A percentile compares a stretch with the other conserved stretches of the same genome.
Conservation (phyloP, 1,284 basidiomycete species). For the Fistulinella cinereoalba region DNA sequence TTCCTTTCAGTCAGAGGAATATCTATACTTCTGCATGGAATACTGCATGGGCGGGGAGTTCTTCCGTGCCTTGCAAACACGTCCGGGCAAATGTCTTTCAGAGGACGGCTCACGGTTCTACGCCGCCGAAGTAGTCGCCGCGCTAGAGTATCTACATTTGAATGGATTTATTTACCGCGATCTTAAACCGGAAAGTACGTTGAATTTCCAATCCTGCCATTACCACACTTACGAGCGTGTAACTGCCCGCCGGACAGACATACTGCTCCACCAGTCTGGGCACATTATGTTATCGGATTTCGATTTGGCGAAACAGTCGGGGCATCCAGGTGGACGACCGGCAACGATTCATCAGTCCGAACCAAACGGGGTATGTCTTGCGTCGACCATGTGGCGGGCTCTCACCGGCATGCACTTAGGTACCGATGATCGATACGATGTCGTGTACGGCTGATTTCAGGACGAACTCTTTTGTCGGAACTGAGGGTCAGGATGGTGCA, state of each 20-base stretch:
- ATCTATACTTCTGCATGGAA: conserved; percentile 97
- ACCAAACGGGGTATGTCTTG: conserved; percentile 72
- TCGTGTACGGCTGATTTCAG: conserved; percentile 97
- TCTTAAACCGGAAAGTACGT: conserved; percentile 97
- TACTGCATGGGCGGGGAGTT: conserved; percentile 99
- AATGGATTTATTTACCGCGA: conserved; percentile 99
- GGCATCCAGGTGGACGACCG: conserved; percentile 82
- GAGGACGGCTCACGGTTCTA: conserved; percentile 98
- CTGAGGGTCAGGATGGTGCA: conserved; percentile 69
- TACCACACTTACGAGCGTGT: conserved; percentile 9
- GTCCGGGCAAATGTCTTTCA: conserved; percentile 92
- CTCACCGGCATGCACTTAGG: conserved; percentile 41
- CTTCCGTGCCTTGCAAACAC: conserved; percentile 93
- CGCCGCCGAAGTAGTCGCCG: conserved; percentile 97
- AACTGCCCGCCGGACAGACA: conserved; percentile 58
- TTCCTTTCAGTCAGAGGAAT: conserved; percentile 96
- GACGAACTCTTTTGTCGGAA: conserved; percentile 98
- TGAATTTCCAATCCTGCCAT: background rate
- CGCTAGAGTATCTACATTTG: conserved; percentile 96
- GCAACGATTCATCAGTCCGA: conserved; percentile 86
- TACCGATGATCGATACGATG: conserved; percentile 93
- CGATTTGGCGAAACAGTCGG: conserved; percentile 96
- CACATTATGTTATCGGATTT: conserved; percentile 99
- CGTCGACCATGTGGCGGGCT: conserved; percentile 7
- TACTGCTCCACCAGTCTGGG: conserved; percentile 96